Base-by-base conservation (phyloP, 345 rosid species). In the Leavenworthia alabamica region DNA sequence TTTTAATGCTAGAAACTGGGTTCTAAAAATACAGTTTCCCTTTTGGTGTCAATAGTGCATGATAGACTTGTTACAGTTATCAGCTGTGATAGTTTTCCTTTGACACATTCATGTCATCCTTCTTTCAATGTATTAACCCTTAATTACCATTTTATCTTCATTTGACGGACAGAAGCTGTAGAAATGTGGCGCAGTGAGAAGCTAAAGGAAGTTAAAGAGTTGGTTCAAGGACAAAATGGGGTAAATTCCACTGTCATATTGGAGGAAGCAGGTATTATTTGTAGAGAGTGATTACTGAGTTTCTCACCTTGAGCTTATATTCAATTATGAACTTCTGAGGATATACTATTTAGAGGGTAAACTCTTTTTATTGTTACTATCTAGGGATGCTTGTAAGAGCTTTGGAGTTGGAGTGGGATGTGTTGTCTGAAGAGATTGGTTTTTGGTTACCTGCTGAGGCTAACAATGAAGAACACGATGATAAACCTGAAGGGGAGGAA, bases 151-250 rank as follows among this genome's bases (percentile, higher is more conserved):
- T 1, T 40, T 36, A 67, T 68, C 14, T 63, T 68, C 41, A 71
- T 48, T 36, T 69, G 77, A 66, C 51, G 17, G 71, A 77, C 83
- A 89, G 97, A 89, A 65, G 83, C 80, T 14, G 81, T 93, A 71
- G 99, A 89, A 80, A 78, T 58, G 52, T 93, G 99, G 99, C 94
- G 94, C 46, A 80, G 33, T 70, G 88, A 85, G 79, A 93, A 89
- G 71, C 68, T 93, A 26, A 65, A 63, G 73, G 91, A 85, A 77
- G 86, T 78, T 44, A 84, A 79, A 71, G 78, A 51, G 62, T 70
- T 81, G 58, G 76, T 71, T 50, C 47, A 27, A 60, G 84, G 73
- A 73, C 68, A 71, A 43, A 68, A 57, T 32, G 80, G 78, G 32
- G 64, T 54, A 32, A 82, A 78, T 51, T 82, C 91, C 56, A 70